Percentiles rank a stretch among this genome's conserved stretches.
phyloP scores from a whole-genome alignment of 345 rosid species.

The Eucalyptus regnans region DNA sequence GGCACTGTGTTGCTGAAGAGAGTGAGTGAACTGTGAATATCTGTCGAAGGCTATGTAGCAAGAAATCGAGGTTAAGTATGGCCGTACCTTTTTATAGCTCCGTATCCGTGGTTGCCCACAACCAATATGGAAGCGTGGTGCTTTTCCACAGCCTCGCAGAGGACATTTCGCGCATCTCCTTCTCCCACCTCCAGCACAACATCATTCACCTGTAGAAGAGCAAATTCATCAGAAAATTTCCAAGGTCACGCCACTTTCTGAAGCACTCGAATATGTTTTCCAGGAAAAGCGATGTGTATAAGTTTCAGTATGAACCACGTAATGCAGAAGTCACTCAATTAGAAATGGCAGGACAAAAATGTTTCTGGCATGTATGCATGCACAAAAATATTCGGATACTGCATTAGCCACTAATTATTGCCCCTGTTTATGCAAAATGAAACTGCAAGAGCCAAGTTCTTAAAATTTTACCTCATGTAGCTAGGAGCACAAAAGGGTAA shows the following conservation, averaged over 20 bases:
- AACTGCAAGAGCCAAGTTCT: neutral
- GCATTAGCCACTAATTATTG: neutral
- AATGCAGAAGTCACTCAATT: neutral
- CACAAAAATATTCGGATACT: neutral
- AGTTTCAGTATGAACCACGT: neutral
- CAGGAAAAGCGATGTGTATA: neutral
- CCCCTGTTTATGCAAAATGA: neutral
- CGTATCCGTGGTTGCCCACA: conserved; percentile 96
- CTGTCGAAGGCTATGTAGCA: neutral
- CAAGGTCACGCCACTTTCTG: neutral
- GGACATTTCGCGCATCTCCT: conserved; percentile 89
- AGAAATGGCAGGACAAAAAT: neutral
- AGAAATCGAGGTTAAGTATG: neutral
- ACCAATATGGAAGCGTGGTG: conserved; percentile 81
- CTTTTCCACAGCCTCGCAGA: conserved; percentile 80
- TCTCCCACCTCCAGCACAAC: conserved; percentile 43
- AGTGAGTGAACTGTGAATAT: neutral
- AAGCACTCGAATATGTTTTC: neutral
- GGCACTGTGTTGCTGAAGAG: neutral
- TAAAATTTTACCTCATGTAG: neutral
- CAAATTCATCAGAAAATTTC: neutral
- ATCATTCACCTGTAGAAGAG: conserved; percentile 41
- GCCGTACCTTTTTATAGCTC: conserved; percentile 77
- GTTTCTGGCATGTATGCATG: neutral
- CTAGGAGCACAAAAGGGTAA: neutral